These are phyloP conservation scores for Phaffia tasmanica DNA, from an alignment of 768 basidiomycete genomes.

Conservation along the genomic window DNA sequence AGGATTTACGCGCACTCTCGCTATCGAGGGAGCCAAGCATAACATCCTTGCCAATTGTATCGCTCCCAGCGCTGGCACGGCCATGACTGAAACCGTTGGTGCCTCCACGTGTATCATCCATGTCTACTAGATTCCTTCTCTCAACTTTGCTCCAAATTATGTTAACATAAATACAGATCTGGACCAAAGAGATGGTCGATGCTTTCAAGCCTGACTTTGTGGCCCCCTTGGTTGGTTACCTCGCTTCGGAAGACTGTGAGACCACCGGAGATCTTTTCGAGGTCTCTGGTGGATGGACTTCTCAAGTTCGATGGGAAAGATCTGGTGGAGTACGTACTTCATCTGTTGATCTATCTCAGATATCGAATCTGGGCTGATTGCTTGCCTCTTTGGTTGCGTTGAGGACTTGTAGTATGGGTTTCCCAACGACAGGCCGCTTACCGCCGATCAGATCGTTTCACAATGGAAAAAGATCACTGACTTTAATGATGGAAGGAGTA, in stretches of 20 bases:
- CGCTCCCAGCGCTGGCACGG: conserved; percentile 71
- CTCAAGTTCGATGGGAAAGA: conserved; percentile 85
- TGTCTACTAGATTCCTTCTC: conserved; percentile 29
- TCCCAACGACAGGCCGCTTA: conserved; percentile 60
- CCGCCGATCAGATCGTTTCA: conserved; percentile 64
- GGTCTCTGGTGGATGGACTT: conserved; percentile 80
- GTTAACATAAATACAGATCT: conserved; percentile 25
- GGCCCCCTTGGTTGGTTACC: conserved; percentile 82
- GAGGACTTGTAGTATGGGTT: conserved; percentile 41
- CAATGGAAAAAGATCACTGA: conserved; percentile 76
- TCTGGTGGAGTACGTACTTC: conserved; percentile 57
- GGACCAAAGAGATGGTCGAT: conserved; percentile 36
- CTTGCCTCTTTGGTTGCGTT: neutral
- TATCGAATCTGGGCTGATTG: conserved; percentile 13
- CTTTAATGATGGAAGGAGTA: conserved; percentile 74
- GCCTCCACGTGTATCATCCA: conserved; percentile 46
- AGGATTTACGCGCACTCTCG: conserved; percentile 78
- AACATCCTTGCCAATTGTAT: conserved; percentile 80
- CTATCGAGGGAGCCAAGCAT: conserved; percentile 82
- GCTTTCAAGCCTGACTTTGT: conserved; percentile 68
- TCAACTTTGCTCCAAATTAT: neutral
- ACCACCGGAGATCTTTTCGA: conserved; percentile 72
- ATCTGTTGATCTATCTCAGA: too few relatives aligned
- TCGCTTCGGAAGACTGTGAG: conserved; percentile 67
- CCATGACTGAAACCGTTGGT: conserved; percentile 66